Percentiles rank a stretch among this genome's conserved stretches.
Evolutionary conservation across 2,329 filamentous ascomycete species (phyloP).

Genomic region (Hypoxylon sp.): DNA sequence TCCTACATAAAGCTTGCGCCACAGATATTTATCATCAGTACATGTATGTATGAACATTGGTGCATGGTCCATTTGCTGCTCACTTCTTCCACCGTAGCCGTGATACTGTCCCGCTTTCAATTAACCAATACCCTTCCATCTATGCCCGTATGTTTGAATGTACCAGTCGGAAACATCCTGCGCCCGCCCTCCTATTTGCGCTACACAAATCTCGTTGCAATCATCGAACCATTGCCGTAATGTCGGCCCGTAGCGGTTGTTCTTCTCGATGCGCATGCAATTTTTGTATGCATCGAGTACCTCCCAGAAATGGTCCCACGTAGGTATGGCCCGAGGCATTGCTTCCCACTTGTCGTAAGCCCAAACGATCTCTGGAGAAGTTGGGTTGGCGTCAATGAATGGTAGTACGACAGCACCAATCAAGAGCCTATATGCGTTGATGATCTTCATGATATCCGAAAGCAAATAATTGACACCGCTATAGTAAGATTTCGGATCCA

Average conservation of each 20-base stretch:
- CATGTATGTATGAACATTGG: background rate
- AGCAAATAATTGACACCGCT: constrained; percentile 7
- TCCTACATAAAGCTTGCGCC: constrained; percentile 19
- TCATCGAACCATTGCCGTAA: constrained; percentile 12
- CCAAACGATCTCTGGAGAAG: background rate
- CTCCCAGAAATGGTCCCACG: constrained; percentile 11
- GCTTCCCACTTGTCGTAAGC: constrained; percentile 7
- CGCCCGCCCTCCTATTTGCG: constrained; percentile 5
- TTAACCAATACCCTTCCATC: constrained; percentile 9
- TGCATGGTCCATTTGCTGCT: too few relatives aligned
- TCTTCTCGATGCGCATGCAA: constrained; percentile 12
- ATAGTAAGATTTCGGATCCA: background rate
- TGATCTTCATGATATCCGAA: constrained; percentile 11
- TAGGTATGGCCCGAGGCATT: background rate
- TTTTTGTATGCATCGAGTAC: constrained; percentile 9
- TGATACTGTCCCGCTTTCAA: background rate
- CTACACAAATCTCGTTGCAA: constrained; percentile 1
- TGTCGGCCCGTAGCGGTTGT: background rate
- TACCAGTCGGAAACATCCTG: constrained; percentile 15
- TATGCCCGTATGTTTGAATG: constrained; percentile 1
- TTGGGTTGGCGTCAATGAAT: background rate
- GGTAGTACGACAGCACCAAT: constrained; percentile 6
- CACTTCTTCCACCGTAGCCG: background rate
- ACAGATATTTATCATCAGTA: constrained; percentile 10
- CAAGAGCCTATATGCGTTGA: constrained; percentile 10